phyloP scores from a whole-genome alignment of 2,329 filamentous ascomycete species.

The Cladophialophora exuberans region DNA sequence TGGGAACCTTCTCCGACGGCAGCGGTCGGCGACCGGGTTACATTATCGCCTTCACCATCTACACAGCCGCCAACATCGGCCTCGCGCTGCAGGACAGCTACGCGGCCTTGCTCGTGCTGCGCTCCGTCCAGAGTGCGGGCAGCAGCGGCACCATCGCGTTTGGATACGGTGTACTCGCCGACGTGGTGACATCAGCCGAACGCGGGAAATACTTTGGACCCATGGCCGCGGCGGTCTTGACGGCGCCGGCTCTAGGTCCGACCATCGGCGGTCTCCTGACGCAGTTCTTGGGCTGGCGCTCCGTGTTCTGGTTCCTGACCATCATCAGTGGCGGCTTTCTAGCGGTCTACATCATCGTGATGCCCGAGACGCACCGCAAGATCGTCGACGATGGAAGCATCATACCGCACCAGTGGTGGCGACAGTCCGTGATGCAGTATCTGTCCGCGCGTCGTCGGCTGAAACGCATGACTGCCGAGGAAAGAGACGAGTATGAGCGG shows the following conservation, averaged over 20 bases:
- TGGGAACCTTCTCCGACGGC: slow-evolving; percentile 55
- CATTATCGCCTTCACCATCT: slow-evolving; percentile 49
- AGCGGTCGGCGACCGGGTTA: slow-evolving; percentile 55
- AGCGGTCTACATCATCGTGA: slow-evolving; percentile 34
- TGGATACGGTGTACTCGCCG: slow-evolving; percentile 45
- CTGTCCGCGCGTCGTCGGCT: slow-evolving; percentile 11
- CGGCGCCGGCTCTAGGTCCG: slow-evolving; percentile 54
- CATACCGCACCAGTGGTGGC: slow-evolving; percentile 34
- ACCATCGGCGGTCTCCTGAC: slow-evolving; percentile 55
- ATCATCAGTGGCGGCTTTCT: slow-evolving; percentile 46
- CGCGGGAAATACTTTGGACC: slow-evolving; percentile 48
- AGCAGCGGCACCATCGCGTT: slow-evolving; percentile 47
- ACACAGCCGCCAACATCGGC: slow-evolving; percentile 47
- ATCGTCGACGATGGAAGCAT: slow-evolving; percentile 46
- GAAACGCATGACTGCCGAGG: slow-evolving; percentile 9
- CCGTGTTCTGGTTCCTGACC: slow-evolving; percentile 59
- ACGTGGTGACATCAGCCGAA: slow-evolving; percentile 46
- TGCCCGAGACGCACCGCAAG: slow-evolving; percentile 43
- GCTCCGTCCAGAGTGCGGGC: slow-evolving; percentile 50
- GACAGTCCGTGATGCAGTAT: slow-evolving; percentile 17
- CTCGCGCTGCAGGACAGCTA: slow-evolving; percentile 46
- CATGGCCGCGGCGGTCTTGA: slow-evolving; percentile 35
- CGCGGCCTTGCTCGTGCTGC: slow-evolving; percentile 41
- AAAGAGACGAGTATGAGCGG: slow-evolving; percentile 5
- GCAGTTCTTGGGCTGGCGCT: slow-evolving; percentile 54